Conservation (phyloP, 2,329 filamentous ascomycete genomes). For the Xylaria sp. region DNA sequence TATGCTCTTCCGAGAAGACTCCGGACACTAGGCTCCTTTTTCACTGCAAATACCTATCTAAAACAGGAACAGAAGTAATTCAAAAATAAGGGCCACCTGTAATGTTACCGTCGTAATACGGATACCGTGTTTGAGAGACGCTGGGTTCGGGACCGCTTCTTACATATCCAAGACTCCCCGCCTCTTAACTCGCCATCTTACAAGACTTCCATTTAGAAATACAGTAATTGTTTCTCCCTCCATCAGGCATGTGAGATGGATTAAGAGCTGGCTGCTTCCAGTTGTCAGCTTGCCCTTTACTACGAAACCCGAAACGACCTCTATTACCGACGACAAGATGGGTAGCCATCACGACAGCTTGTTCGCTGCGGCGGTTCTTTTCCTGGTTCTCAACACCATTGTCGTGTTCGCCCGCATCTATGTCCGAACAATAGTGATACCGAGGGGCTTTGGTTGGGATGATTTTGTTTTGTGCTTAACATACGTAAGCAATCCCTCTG, state of each 20-base stretch:
- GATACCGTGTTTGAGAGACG: neutral
- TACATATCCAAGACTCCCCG: neutral
- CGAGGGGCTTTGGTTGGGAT: constrained; percentile 47
- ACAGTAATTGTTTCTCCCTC: neutral
- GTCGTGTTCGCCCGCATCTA: constrained; percentile 47
- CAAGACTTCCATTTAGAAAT: neutral
- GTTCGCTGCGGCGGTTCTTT: constrained; percentile 44
- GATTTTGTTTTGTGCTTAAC: constrained; percentile 47
- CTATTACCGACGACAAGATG: constrained; percentile 27
- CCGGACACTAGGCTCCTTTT: constrained; percentile 13
- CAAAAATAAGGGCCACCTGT: constrained; percentile 1
- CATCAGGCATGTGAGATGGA: constrained; percentile 27
- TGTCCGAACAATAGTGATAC: constrained; percentile 47
- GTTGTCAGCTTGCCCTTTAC: constrained; percentile 28
- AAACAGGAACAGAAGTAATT: neutral
- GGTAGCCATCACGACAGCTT: constrained; percentile 38
- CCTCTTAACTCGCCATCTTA: neutral
- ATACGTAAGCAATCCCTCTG: constrained; percentile 40
- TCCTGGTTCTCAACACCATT: constrained; percentile 44
- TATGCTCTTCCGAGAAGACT: neutral
- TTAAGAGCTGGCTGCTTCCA: constrained; percentile 15
- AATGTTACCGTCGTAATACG: constrained; percentile 1
- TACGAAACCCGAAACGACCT: neutral
- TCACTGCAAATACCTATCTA: constrained; percentile 1
- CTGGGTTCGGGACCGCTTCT: neutral